A percentile compares a stretch with the other conserved stretches of the same genome.
Evolutionary conservation across 2,329 filamentous ascomycete species (phyloP).

Genomic region (Fusarium tuaranense): DNA sequence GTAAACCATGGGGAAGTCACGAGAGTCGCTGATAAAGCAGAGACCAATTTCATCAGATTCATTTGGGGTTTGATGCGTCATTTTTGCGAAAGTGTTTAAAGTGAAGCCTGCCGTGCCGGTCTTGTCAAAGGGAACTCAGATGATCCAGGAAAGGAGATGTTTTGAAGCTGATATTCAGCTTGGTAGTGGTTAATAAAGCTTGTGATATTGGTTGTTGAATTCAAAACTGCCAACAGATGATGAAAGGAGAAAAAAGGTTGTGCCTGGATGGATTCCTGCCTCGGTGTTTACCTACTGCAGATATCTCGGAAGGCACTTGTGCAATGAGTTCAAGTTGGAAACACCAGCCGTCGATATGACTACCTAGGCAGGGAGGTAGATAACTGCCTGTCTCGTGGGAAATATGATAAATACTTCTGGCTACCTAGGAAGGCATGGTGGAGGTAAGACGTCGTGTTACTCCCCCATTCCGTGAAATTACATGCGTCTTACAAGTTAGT

Average conservation of each 20-base stretch:
- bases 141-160: neutral
- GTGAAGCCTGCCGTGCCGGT: neutral
- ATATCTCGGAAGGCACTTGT: neutral
- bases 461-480: neutral
- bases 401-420: neutral
- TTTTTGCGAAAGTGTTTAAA: neutral
- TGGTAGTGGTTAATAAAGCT: neutral
- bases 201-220: neutral
- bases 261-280: neutral
- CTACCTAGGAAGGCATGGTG: neutral
- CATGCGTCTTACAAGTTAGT: neutral
- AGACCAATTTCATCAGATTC: neutral
- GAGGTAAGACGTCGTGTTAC: neutral
- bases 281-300: neutral
- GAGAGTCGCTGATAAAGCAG: neutral
- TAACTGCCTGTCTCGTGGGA: neutral
- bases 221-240: neutral
- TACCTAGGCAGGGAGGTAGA: too few species aligned
- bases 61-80: neutral
- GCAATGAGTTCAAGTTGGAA: neutral
- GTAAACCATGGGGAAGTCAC: neutral
- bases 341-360: neutral
- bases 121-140: neutral
- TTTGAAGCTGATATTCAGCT: neutral
- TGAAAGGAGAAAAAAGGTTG: neutral